Percentiles rank a stretch among this genome's conserved stretches.
Conservation (phyloP, 2,329 filamentous ascomycete genomes). For the Colletotrichum eremochloae region DNA sequence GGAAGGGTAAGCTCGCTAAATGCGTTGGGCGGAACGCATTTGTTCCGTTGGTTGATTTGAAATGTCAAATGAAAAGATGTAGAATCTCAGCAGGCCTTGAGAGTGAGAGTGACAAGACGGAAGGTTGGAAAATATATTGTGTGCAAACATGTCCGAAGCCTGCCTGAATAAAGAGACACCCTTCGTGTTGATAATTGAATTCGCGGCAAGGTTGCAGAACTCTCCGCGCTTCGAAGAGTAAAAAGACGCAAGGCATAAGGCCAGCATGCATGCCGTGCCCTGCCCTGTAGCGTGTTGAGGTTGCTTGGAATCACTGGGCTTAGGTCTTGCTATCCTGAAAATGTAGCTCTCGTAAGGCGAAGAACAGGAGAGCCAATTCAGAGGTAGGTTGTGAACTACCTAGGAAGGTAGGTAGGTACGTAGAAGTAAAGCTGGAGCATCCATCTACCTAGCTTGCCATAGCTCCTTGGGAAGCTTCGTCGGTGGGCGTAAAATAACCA, state of each 20-base stretch:
- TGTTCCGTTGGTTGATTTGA: constrained; percentile 6
- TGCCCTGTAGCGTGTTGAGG: constrained; percentile 5
- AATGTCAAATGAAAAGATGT: background rate
- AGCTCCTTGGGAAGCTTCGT: constrained; percentile 22
- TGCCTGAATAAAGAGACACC: background rate
- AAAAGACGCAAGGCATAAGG: background rate
- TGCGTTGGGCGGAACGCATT: constrained; percentile 3
- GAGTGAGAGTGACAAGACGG: background rate
- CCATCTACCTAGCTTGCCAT: background rate
- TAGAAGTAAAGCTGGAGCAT: background rate
- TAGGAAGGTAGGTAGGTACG: too few relatives aligned
- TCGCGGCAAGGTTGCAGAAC: constrained; percentile 5
- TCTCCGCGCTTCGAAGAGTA: background rate
- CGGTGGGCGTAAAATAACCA: constrained; percentile 1
- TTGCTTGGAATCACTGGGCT: constrained; percentile 7
- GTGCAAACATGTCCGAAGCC: background rate
- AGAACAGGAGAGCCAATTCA: constrained; percentile 19
- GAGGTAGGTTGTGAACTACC: constrained; percentile 4
- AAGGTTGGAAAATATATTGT: background rate
- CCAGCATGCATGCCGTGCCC: background rate
- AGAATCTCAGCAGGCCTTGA: constrained; percentile 13
- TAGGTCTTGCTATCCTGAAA: constrained; percentile 8
- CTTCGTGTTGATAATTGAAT: background rate
- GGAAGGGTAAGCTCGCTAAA: constrained; percentile 15
- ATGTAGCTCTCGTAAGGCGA: constrained; percentile 1